Percentiles rank a stretch among this genome's conserved stretches.
Evolutionary conservation across 148 eudicot species (phyloP).

Genomic region (Bassia scoparia): DNA sequence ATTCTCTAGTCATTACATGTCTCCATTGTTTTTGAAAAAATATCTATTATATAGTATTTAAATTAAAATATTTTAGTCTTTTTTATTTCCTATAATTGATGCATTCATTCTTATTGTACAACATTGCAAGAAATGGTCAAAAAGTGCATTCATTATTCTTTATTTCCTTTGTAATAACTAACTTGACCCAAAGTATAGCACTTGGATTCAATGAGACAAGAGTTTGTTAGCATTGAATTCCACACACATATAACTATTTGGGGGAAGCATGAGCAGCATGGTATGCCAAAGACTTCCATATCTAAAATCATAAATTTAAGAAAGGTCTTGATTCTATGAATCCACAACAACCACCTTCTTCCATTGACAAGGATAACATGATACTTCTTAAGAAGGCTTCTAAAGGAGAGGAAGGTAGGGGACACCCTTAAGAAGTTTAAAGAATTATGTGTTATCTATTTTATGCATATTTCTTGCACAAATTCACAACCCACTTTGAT

Average conservation of each 20-base stretch:
- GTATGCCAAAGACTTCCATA: slow-evolving; percentile 7
- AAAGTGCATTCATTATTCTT: too few relatives aligned
- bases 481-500: slow-evolving; percentile 19
- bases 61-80: too few relatives aligned
- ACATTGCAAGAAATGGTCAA: background rate
- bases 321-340: slow-evolving; percentile 25
- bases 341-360: slow-evolving; percentile 17
- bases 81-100: too few relatives aligned
- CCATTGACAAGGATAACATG: slow-evolving; percentile 28
- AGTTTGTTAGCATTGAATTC: slow-evolving; percentile 10
- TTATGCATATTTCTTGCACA: slow-evolving; percentile 8
- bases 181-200: background rate
- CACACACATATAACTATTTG: background rate
- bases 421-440: slow-evolving; percentile 19
- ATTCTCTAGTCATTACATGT: too few relatives aligned
- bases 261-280: slow-evolving; percentile 4
- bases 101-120: too few relatives aligned
- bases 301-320: background rate
- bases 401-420: slow-evolving; percentile 18
- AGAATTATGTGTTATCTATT: background rate
- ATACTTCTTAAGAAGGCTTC: slow-evolving; percentile 13
- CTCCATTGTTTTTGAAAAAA: too few relatives aligned
- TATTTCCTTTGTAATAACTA: background rate
- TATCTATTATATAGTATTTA: too few relatives aligned
- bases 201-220: background rate